Conservation (phyloP, 257 asterid genomes). For the Ajuga chamaepitys region DNA sequence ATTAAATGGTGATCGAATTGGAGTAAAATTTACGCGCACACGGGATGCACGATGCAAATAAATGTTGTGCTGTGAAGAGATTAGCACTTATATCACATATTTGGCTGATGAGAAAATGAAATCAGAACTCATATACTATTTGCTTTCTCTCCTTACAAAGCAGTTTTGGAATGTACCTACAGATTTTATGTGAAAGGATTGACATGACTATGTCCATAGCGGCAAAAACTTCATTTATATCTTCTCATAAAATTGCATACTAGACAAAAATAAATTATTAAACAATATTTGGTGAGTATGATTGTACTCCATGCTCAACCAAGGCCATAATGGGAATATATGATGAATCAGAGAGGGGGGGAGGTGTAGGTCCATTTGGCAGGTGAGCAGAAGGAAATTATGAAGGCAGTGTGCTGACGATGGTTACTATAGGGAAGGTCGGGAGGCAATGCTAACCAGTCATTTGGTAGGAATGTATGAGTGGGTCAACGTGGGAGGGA, state of each 20-base stretch:
- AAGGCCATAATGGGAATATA: not conserved
- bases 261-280: not conserved
- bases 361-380: not conserved
- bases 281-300: not conserved
- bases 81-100: not conserved
- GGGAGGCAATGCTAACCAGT: too few relatives aligned
- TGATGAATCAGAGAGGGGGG: not conserved
- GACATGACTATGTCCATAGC: not conserved
- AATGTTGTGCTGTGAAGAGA: not conserved
- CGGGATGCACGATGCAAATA: not conserved
- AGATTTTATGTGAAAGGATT: not conserved
- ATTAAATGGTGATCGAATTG: constrained; percentile 6
- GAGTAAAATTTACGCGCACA: not conserved
- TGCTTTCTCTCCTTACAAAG: not conserved
- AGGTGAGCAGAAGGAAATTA: not conserved
- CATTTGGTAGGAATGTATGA: too few relatives aligned
- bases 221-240: not conserved
- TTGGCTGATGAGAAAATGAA: not conserved
- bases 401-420: not conserved
- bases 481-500: too few relatives aligned
- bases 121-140: not conserved
- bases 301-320: not conserved
- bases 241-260: not conserved
- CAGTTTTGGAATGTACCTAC: not conserved
- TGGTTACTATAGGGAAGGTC: not conserved